Conservation (phyloP, 768 basidiomycete genomes). For the Pulveroboletus frians region DNA sequence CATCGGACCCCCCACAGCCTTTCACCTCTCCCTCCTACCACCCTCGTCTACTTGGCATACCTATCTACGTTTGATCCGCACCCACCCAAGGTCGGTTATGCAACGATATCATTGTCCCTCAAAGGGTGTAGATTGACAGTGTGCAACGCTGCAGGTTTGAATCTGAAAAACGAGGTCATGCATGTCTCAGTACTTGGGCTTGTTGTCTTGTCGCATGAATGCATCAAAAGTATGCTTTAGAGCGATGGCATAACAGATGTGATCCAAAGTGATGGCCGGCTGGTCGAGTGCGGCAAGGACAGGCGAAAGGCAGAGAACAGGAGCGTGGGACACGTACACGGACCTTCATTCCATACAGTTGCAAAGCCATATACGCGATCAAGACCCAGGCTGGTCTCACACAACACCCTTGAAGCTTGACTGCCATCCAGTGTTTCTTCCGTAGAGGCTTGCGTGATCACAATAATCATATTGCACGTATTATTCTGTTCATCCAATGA, state of each 20-base stretch:
- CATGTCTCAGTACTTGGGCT: neutral
- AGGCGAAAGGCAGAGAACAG: conserved; percentile 10
- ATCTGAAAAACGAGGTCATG: neutral
- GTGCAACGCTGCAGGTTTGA: neutral
- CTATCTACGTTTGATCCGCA: conserved; percentile 1
- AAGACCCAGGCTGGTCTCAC: conserved; percentile 31
- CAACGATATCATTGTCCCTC: neutral
- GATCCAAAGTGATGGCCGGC: conserved; percentile 3
- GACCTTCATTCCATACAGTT: conserved; percentile 13
- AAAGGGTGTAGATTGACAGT: neutral
- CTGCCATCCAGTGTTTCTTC: conserved; percentile 77
- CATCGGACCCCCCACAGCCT: conserved; percentile 2
- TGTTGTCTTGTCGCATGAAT: too few relatives aligned
- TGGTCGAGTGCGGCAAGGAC: conserved; percentile 7
- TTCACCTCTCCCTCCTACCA: neutral
- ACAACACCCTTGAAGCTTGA: conserved; percentile 96
- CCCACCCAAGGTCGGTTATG: neutral
- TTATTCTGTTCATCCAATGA: too few relatives aligned
- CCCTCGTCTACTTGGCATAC: neutral
- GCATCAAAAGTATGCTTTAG: neutral
- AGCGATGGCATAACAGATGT: neutral
- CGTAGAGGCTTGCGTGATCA: conserved; percentile 57
- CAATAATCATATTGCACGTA: too few relatives aligned
- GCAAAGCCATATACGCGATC: conserved; percentile 1
- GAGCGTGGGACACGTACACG: conserved; percentile 6